A percentile compares a stretch with the other conserved stretches of the same genome.
Conservation (phyloP, 179 eudicot species). For the Actinidia arguta region DNA sequence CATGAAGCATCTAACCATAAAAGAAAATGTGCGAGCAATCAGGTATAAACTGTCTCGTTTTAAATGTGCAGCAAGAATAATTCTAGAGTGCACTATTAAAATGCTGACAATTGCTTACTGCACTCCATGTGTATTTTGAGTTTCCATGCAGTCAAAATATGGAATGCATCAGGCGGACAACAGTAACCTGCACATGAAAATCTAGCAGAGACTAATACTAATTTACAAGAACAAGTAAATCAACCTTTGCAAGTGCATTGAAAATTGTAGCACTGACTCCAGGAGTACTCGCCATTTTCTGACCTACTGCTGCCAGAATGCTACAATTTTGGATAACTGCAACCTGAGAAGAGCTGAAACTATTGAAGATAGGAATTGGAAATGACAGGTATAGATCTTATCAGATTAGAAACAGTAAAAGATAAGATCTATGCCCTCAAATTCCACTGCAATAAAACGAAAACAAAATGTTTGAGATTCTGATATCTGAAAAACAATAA, state of each 20-base stretch:
- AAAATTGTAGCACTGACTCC: slow-evolving; percentile 99
- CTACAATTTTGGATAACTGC: slow-evolving; percentile 91
- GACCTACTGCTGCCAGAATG: slow-evolving; percentile 98
- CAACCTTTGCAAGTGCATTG: slow-evolving; percentile 92
- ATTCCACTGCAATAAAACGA: neutral
- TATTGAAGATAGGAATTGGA: no score
- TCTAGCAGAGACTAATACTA: no score
- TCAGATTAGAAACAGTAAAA: neutral
- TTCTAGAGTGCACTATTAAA: neutral
- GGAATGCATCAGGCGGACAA: neutral
- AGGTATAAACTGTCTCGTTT: neutral
- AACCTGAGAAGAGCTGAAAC: no score
- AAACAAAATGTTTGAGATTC: neutral
- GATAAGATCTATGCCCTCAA: neutral
- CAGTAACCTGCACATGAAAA: neutral
- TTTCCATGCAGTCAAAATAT: neutral
- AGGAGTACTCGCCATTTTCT: slow-evolving; percentile 99
- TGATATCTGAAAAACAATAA: neutral
- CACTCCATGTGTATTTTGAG: neutral
- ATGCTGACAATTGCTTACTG: neutral
- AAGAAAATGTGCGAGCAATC: neutral
- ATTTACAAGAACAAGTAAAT: slow-evolving; percentile 15
- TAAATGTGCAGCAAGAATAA: neutral
- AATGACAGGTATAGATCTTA: slow-evolving; percentile 1
- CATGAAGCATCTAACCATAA: neutral